A percentile compares a stretch with the other conserved stretches of the same genome.
phyloP scores from a whole-genome alignment of 495 filamentous ascomycete genomes.

The Aspergillus indologenus region DNA sequence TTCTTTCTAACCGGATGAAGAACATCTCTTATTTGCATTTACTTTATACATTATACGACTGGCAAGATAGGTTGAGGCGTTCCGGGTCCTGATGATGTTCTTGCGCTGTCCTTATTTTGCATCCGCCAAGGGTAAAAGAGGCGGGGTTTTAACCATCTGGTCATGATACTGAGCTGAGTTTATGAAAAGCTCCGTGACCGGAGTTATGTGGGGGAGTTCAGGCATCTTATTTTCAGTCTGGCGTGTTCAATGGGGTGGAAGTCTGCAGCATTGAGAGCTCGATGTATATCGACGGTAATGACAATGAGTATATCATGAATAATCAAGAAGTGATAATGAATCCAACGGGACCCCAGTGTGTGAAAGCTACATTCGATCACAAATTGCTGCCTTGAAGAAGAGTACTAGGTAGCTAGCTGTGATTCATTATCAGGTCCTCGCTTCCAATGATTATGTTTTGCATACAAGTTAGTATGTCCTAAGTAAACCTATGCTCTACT shows the following conservation, averaged over 20 bases:
- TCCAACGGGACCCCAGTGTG: neutral
- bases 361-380: neutral
- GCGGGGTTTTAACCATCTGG: too few relatives aligned
- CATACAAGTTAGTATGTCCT: too few relatives aligned
- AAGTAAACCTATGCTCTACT: too few relatives aligned
- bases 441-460: too few relatives aligned
- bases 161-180: neutral
- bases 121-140: neutral
- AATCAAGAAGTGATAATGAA: neutral
- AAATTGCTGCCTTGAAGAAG: neutral
- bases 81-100: neutral
- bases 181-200: neutral
- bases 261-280: neutral
- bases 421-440: too few relatives aligned
- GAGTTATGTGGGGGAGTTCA: neutral
- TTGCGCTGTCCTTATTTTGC: neutral
- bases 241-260: neutral
- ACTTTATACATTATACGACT: neutral
- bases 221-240: neutral
- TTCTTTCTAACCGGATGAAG: neutral
- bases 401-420: too few relatives aligned
- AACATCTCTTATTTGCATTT: neutral
- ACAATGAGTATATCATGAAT: neutral
- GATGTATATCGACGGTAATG: neutral
- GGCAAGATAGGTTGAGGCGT: conserved; percentile 7